Evolutionary conservation across 176 grass and related monocot species (phyloP).

Genomic region (Tillandsia fasciculata): DNA sequence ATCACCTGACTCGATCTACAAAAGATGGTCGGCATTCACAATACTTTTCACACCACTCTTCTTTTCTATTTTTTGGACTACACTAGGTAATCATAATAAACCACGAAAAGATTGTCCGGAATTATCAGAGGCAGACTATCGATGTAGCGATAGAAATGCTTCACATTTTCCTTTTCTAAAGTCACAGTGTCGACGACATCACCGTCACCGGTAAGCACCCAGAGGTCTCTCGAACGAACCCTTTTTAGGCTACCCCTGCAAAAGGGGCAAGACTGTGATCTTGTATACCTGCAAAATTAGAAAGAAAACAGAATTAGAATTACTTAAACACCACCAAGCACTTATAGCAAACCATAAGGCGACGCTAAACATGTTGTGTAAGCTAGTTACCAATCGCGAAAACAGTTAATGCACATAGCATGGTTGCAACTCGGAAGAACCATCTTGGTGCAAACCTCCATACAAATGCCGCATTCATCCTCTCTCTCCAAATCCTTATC

Average conservation of each 20-base stretch:
- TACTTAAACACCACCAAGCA: neutral
- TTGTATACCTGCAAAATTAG: conserved; percentile 44
- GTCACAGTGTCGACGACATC: conserved; percentile 62
- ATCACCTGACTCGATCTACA: conserved; percentile 48
- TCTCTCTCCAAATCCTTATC: conserved; percentile 74
- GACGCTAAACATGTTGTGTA: too few relatives aligned
- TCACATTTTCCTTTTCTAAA: conserved; percentile 57
- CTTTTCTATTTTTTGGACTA: conserved; percentile 13
- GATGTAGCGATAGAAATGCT: conserved; percentile 62
- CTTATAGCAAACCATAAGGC: neutral
- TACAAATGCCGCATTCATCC: conserved; percentile 89
- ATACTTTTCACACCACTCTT: conserved; percentile 25
- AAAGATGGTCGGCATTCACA: conserved; percentile 51
- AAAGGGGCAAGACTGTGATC: conserved; percentile 69
- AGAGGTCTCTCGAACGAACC: conserved; percentile 53
- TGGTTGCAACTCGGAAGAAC: conserved; percentile 92
- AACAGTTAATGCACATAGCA: conserved; percentile 96
- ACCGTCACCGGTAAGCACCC: conserved; percentile 65
- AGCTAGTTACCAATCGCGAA: conserved; percentile 65
- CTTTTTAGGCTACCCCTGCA: conserved; percentile 68
- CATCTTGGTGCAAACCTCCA: conserved; percentile 93
- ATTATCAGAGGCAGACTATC: conserved; percentile 66
- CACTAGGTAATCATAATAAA: conserved; percentile 73
- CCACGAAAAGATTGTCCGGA: conserved; percentile 57
- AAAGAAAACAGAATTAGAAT: conserved; percentile 12